Evolutionary conservation across 805 yeast species (phyloP).

Genomic region (Metschnikowia reukaufii): DNA sequence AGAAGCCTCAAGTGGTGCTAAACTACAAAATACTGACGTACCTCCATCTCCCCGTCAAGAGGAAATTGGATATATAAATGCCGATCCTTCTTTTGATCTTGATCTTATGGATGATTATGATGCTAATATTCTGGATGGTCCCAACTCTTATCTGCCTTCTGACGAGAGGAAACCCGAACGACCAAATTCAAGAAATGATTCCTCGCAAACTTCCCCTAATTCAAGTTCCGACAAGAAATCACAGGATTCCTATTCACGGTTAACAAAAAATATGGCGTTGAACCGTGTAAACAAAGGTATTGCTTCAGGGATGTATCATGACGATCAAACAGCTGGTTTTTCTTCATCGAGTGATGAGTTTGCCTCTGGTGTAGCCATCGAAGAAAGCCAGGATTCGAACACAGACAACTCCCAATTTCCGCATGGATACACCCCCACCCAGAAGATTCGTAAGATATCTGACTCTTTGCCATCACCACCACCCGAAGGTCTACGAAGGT

Average conservation of each 20-base stretch:
- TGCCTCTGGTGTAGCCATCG: background rate
- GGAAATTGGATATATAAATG: background rate
- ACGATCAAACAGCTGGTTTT: background rate
- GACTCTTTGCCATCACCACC: slow-evolving; percentile 44
- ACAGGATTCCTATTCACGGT: background rate
- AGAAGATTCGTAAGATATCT: background rate
- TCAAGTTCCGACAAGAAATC: background rate
- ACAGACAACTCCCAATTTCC: background rate
- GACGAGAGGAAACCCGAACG: background rate
- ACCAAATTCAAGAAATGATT: background rate
- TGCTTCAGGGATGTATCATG: background rate
- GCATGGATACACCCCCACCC: background rate
- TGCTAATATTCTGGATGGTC: background rate
- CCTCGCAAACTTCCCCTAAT: background rate
- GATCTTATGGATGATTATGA: background rate
- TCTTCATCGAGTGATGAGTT: background rate
- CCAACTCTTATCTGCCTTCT: background rate
- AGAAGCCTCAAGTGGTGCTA: too few species aligned
- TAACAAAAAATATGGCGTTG: background rate
- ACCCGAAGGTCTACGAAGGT: slow-evolving; percentile 55
- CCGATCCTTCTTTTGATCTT: background rate
- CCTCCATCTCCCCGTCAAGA: background rate
- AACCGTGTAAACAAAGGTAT: background rate
- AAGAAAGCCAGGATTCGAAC: background rate
- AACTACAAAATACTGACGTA: too few species aligned